These are phyloP conservation scores for Penicillium sclerotigenum DNA, from an alignment of 2,329 filamentous ascomycete species.

Conservation along the genomic window DNA sequence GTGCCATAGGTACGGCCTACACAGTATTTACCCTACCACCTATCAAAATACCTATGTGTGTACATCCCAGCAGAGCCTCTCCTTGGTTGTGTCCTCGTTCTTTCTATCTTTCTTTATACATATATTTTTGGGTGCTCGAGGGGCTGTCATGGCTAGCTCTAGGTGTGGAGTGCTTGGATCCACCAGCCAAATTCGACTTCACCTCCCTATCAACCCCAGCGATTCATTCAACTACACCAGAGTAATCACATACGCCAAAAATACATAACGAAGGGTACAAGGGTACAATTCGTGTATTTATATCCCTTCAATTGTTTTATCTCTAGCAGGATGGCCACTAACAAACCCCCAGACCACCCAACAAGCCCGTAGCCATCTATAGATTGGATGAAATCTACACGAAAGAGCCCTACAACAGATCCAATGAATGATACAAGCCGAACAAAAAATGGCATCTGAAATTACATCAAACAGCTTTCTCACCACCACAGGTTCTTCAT, in stretches of 20 bases:
- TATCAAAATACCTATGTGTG: background rate
- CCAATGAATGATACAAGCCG: background rate
- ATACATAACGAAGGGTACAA: background rate
- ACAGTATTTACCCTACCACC: background rate
- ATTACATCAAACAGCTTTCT: slow-evolving; percentile 35
- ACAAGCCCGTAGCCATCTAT: background rate
- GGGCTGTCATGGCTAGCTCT: background rate
- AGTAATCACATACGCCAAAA: background rate
- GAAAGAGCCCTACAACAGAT: background rate
- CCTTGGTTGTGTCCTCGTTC: no score
- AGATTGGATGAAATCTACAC: background rate
- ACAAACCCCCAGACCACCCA: background rate
- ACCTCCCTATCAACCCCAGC: background rate
- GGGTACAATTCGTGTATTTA: background rate
- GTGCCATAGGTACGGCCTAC: background rate
- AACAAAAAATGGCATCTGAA: slow-evolving; percentile 20
- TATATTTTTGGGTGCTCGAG: background rate
- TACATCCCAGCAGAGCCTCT: background rate
- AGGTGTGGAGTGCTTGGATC: slow-evolving; percentile 4
- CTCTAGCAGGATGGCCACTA: background rate
- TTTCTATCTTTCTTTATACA: no score
- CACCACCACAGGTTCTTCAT: slow-evolving; percentile 19
- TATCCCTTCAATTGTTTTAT: background rate
- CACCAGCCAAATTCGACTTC: slow-evolving; percentile 6
- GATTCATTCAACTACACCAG: background rate